phyloP scores from a whole-genome alignment of 2,329 filamentous ascomycete species.

The Nemania diffusa region DNA sequence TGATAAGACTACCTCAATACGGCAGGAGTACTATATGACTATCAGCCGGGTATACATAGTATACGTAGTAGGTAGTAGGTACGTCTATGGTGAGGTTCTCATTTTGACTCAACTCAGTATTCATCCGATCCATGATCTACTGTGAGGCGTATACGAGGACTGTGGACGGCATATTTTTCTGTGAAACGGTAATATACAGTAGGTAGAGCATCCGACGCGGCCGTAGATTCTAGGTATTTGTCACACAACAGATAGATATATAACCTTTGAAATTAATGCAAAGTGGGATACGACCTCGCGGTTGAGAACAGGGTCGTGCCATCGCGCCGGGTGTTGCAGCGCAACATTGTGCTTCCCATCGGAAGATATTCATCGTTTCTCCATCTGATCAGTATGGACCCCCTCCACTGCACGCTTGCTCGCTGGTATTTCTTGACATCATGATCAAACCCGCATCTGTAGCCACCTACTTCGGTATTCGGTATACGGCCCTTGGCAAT shows the following conservation, averaged over 20 bases:
- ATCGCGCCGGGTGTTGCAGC: conserved; percentile 27
- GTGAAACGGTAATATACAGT: conserved; percentile 3
- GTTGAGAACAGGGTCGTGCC: conserved; percentile 28
- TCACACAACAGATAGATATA: conserved; percentile 28
- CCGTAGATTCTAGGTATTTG: conserved; percentile 15
- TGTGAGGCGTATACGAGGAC: conserved; percentile 1
- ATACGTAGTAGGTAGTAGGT: no score
- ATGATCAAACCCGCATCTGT: conserved; percentile 8
- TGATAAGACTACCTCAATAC: conserved; percentile 29
- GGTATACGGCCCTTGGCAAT: conserved; percentile 9
- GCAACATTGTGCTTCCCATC: conserved; percentile 21
- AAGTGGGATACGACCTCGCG: conserved; percentile 10
- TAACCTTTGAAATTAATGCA: conserved; percentile 23
- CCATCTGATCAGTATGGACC: conserved; percentile 5
- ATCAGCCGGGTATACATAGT: conserved; percentile 1
- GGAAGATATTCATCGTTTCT: conserved; percentile 12
- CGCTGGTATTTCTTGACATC: conserved; percentile 8
- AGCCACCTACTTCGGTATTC: conserved; percentile 8
- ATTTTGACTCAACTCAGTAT: conserved; percentile 1
- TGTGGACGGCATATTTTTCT: conserved; percentile 13
- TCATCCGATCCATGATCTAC: conserved; percentile 3
- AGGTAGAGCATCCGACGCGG: conserved; percentile 14
- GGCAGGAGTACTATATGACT: conserved; percentile 20
- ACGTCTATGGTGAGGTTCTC: conserved; percentile 4
- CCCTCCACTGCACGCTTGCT: conserved; percentile 3